These are phyloP conservation scores for Diaporthe australafricana DNA, from an alignment of 2,329 filamentous ascomycete genomes.

Conservation along the genomic window DNA sequence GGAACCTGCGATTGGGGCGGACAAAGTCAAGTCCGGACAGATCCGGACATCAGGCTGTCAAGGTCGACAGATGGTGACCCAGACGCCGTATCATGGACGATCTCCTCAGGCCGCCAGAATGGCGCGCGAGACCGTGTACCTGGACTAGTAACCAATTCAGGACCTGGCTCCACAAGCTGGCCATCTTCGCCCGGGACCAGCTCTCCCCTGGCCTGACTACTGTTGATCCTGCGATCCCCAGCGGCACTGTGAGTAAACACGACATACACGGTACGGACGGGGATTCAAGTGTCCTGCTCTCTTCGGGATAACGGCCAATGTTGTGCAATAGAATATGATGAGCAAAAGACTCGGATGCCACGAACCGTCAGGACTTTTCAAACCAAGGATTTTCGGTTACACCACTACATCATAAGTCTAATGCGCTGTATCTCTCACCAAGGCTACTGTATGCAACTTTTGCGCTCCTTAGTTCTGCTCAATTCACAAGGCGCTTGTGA, in stretches of 20 bases:
- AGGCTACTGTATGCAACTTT: no score
- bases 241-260: not conserved
- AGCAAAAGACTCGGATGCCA: no score
- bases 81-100: not conserved
- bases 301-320: no score
- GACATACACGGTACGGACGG: not conserved
- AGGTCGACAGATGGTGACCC: not conserved
- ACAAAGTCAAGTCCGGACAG: conserved; percentile 9
- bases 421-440: no score
- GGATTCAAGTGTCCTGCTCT: no score
- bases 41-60: not conserved
- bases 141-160: not conserved
- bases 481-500: no score
- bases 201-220: not conserved
- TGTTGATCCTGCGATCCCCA: not conserved
- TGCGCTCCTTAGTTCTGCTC: no score
- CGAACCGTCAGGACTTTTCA: no score
- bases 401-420: no score
- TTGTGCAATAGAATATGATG: no score
- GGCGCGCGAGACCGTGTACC: not conserved
- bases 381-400: no score
- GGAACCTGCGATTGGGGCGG: not conserved
- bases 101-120: not conserved
- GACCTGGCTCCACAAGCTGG: not conserved
- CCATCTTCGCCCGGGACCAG: not conserved